These are phyloP conservation scores for Trichoderma lentiforme DNA, from an alignment of 2,329 filamentous ascomycete species.

Conservation along the genomic window DNA sequence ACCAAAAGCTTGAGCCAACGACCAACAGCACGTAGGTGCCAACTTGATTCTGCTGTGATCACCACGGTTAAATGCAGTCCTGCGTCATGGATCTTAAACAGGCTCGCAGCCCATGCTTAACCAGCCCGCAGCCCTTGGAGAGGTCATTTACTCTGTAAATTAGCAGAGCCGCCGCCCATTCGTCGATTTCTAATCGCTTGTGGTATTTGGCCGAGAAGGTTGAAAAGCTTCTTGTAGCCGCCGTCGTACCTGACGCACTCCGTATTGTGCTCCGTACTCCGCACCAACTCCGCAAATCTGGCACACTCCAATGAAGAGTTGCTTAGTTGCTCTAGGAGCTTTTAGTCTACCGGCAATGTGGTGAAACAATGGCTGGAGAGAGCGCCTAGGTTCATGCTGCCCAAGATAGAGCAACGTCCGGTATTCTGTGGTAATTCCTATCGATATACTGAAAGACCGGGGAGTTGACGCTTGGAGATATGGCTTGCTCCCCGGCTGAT, in stretches of 20 bases:
- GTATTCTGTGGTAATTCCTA: neutral
- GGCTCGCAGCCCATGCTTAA: neutral
- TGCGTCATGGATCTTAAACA: constrained; percentile 1
- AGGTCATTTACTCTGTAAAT: neutral
- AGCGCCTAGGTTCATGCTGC: neutral
- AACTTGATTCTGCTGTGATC: neutral
- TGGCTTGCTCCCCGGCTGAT: neutral
- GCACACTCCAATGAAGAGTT: neutral
- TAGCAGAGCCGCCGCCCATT: constrained; percentile 1
- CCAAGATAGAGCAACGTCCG: neutral
- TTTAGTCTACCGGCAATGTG: neutral
- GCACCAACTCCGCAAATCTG: constrained; percentile 10
- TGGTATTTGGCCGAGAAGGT: constrained; percentile 7
- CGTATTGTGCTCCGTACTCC: constrained; percentile 10
- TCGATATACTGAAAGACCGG: neutral
- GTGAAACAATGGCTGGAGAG: neutral
- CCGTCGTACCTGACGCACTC: constrained; percentile 11
- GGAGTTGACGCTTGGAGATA: neutral
- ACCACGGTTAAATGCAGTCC: constrained; percentile 4
- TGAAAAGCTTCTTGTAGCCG: neutral
- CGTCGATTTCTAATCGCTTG: neutral
- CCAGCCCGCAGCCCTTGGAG: neutral
- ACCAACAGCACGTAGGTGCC: neutral
- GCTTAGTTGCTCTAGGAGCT: neutral
- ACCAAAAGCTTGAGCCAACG: neutral